These are phyloP conservation scores for Lepiota venenata DNA, from an alignment of 768 basidiomycete genomes.

Conservation along the genomic window DNA sequence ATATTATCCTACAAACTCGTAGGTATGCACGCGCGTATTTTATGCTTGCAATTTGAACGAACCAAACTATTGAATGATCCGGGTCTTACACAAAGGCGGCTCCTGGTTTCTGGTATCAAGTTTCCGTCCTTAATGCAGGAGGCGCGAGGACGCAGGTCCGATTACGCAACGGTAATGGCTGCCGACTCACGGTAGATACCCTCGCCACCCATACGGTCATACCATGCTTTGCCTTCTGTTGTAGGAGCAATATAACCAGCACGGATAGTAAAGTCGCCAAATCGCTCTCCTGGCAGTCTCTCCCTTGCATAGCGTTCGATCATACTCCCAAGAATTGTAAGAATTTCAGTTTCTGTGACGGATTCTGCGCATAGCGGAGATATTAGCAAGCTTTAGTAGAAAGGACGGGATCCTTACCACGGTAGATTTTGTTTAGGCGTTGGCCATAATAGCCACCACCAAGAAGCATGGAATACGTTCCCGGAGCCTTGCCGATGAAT, in stretches of 20 bases:
- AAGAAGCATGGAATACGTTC: slow-evolving; percentile 90
- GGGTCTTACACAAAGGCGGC: too few relatives aligned
- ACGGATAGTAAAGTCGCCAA: slow-evolving; percentile 94
- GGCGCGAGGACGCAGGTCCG: too few relatives aligned
- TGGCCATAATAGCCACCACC: slow-evolving; percentile 96
- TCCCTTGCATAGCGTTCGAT: slow-evolving; percentile 93
- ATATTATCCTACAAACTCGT: too few relatives aligned
- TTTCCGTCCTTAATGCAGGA: too few relatives aligned
- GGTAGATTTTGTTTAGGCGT: slow-evolving; percentile 93
- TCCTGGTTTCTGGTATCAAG: too few relatives aligned
- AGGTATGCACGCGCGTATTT: too few relatives aligned
- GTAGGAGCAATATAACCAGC: slow-evolving; percentile 89
- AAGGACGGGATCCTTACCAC: slow-evolving; percentile 42
- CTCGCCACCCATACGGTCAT: slow-evolving; percentile 80
- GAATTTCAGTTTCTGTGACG: slow-evolving; percentile 88
- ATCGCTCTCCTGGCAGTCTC: slow-evolving; percentile 81
- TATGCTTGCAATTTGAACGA: too few relatives aligned
- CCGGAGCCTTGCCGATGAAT: slow-evolving; percentile 94
- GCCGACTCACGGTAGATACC: slow-evolving; percentile 43
- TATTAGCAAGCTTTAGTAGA: neutral
- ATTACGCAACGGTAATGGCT: neutral
- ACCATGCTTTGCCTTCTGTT: slow-evolving; percentile 82
- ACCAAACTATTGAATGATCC: too few relatives aligned
- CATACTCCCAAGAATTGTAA: slow-evolving; percentile 88
- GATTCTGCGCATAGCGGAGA: slow-evolving; percentile 47